Conservation (phyloP, 2,329 filamentous ascomycete species). For the Dactylellina cionopaga region DNA sequence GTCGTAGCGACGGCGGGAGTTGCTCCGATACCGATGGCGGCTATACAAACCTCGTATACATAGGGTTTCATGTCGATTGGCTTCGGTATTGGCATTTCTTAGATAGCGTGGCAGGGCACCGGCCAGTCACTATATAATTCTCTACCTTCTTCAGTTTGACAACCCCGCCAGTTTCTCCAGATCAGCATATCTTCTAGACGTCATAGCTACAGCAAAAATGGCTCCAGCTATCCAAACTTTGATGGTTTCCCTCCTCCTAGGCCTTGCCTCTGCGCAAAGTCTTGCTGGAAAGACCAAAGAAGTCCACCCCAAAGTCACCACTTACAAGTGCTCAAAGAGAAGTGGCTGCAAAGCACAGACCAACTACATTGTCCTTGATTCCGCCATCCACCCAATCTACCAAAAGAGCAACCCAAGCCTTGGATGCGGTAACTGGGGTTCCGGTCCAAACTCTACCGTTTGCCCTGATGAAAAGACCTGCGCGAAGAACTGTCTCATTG, state of each 20-base stretch:
- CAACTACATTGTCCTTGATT: conserved; percentile 66
- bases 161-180: conserved; percentile 16
- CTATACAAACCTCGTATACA: conserved; percentile 39
- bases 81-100: conserved; percentile 15
- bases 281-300: conserved; percentile 62
- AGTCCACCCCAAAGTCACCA: conserved; percentile 66
- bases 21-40: conserved; percentile 47
- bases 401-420: conserved; percentile 59
- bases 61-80: conserved; percentile 34
- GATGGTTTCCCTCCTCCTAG: conserved; percentile 54
- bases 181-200: conserved; percentile 3
- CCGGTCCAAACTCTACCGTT: conserved; percentile 61
- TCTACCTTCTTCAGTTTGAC: no score
- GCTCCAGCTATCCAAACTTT: conserved; percentile 26
- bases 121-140: conserved; percentile 34
- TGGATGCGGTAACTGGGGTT: conserved; percentile 60
- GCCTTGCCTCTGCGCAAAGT: conserved; percentile 61
- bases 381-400: conserved; percentile 64
- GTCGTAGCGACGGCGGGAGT: conserved; percentile 33
- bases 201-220: conserved; percentile 24
- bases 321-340: conserved; percentile 66
- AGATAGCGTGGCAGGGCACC: neutral
- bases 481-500: conserved; percentile 67
- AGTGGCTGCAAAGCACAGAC: conserved; percentile 65
- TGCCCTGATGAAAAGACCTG: conserved; percentile 67